Conservation (phyloP, 495 filamentous ascomycete genomes). For the Talaromyces ruber region DNA sequence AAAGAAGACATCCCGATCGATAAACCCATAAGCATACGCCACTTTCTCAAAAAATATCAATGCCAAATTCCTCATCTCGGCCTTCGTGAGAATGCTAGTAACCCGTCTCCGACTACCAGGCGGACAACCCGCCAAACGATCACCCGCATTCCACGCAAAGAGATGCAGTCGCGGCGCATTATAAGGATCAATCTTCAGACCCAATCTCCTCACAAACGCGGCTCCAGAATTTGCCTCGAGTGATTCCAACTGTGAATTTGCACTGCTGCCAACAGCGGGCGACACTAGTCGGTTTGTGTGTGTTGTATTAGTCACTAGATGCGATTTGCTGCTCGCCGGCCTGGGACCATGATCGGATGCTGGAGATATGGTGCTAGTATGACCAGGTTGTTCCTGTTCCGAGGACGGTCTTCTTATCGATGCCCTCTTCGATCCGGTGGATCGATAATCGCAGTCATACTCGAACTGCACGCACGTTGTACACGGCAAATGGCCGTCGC, state of each 20-base stretch:
- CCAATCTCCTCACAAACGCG: slow-evolving; percentile 40
- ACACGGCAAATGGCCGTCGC: slow-evolving; percentile 36
- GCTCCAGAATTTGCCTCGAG: slow-evolving; percentile 43
- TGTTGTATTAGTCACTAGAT: not conserved
- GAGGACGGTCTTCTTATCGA: not conserved
- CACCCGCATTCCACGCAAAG: slow-evolving; percentile 46
- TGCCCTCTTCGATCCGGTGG: not conserved
- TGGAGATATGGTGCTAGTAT: not conserved
- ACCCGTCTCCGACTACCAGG: slow-evolving; percentile 9
- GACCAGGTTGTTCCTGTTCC: not conserved
- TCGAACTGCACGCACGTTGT: slow-evolving; percentile 35
- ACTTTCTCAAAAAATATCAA: slow-evolving; percentile 39
- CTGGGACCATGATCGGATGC: not conserved
- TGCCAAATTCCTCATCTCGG: slow-evolving; percentile 25
- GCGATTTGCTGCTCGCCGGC: not conserved
- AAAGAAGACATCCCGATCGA: slow-evolving; percentile 25
- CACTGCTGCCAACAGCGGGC: slow-evolving; percentile 4
- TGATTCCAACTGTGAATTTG: slow-evolving; percentile 19
- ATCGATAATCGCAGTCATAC: slow-evolving; percentile 35
- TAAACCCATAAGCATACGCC: slow-evolving; percentile 39
- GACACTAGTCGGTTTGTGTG: not conserved
- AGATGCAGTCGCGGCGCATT: slow-evolving; percentile 41
- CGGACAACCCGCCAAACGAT: slow-evolving; percentile 18
- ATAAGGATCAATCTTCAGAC: slow-evolving; percentile 36
- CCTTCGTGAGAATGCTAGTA: slow-evolving; percentile 24